Base-by-base conservation (phyloP, 2,329 filamentous ascomycete species). In the Ophiostoma sp. region DNA sequence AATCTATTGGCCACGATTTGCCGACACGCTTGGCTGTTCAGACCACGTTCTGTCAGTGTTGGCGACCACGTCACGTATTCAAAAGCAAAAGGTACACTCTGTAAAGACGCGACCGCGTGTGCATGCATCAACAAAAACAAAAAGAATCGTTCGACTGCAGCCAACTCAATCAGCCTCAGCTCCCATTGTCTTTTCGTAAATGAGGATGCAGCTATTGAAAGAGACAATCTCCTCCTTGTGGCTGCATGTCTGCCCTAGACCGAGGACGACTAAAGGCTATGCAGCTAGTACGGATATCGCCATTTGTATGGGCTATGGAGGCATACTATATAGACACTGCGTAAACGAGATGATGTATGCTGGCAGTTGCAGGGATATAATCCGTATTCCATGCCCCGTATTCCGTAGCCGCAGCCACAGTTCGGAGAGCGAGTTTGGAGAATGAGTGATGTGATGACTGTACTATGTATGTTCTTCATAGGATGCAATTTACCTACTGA, bases 171-270 rank as follows among this genome's bases (percentile, higher is more conserved):
- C 7, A 4, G 20, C 44, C 20, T n/a, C 44, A 48, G 44, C 44
- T 39, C 36, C 20, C 52, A 57, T 57, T 31, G 52, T 57, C 52
- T 57, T n/a, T 48, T 11, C 17, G 13, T 57, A 31, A 57, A 27
- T 27, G 23, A 27, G n/a, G 52, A 57, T 57, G 52, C 23, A 57
- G 23, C 52, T 57, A 57, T 27, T 27, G n/a, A 27, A 31, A 27
- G 27, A 57, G 23, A 57, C 52, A 57, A 57, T 57, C 52, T 57
- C 52, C 52, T 57, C 52, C 52, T 57, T 31, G 52, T 57, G 52
- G 52, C 52, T 57, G 23, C 52, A 57, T 57, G n/a, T 57, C n/a
- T 57, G 23, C 52, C 3, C n/a, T 4, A 27, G 23, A 48, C 44
- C 7, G n/a, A 48, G 6, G 44, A 48, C 44, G 44, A 48, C 44